phyloP scores from a whole-genome alignment of 306 rosid species.

The Rubus parviflorus region DNA sequence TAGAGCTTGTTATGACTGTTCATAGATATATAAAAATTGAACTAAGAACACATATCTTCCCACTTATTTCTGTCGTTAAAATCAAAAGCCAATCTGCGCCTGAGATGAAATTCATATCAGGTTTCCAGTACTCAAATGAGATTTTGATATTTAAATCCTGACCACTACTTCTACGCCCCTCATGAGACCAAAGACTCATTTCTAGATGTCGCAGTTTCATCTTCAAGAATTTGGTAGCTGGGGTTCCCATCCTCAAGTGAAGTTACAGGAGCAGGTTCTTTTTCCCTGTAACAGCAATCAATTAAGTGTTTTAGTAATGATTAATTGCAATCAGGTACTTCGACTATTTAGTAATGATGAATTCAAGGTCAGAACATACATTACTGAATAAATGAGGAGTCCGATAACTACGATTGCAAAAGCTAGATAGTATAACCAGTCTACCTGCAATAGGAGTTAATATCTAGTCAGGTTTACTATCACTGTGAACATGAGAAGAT shows the following conservation, averaged over 20 bases:
- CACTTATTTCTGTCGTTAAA: too few relatives aligned
- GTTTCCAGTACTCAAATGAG: neutral
- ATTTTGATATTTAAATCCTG: neutral
- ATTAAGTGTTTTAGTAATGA: neutral
- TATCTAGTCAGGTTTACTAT: constrained; percentile 15
- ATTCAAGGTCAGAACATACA: constrained; percentile 34
- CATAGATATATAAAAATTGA: neutral
- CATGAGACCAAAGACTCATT: constrained; percentile 24
- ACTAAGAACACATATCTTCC: neutral
- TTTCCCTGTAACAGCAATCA: constrained; percentile 38
- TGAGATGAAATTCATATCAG: neutral
- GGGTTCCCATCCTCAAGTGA: constrained; percentile 31
- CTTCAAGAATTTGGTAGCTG: constrained; percentile 38
- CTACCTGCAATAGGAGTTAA: constrained; percentile 43
- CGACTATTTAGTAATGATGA: neutral
- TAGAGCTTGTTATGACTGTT: neutral
- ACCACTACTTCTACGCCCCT: constrained; percentile 8
- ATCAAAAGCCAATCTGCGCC: neutral
- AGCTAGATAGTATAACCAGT: constrained; percentile 61
- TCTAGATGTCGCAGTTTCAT: constrained; percentile 31
- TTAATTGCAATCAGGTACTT: neutral
- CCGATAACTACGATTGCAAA: constrained; percentile 48
- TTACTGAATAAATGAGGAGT: constrained; percentile 49
- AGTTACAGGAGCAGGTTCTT: constrained; percentile 24
- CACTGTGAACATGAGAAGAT: neutral